Base-by-base conservation (phyloP, 768 basidiomycete species). In the Macrolepiota dolichaula region DNA sequence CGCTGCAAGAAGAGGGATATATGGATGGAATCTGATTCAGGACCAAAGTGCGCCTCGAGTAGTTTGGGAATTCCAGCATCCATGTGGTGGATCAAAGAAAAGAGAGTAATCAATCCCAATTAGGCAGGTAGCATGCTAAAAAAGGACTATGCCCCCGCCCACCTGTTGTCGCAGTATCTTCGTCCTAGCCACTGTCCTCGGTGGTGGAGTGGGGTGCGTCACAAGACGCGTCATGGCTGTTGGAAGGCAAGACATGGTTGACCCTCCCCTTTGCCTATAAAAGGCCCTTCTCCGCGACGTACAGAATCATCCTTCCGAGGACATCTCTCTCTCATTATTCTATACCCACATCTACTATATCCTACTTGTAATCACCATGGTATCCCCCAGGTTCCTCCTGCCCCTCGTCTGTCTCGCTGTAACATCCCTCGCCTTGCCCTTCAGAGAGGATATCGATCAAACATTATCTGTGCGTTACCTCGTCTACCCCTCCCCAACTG, bases 31-130 rank as follows among this genome's bases (percentile, higher is more conserved):
- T 86, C 80, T 42, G 88, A 89, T 22, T 86, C 75, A 46, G 87
- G 88, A 0, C 88, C 88, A 70, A 88, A 85, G 57, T 81, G 76
- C 35, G 81, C 84, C 63, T 86, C 84, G 55, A 76, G 59, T 67
- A 54, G 63, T 68, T 59, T 72, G 13, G 52, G 63, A 9, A 71
- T 69, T 25, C 68, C 67, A 29, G 71, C 62, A 49, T 73, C 70
- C 73, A 74, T 73, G n/a, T n/a, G 52, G 47, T 51, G 22, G 51
- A 36, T 58, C 50, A 29, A 32, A 7, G n/a, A 13, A 32, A 35
- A 56, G 42, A 22, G 37, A 15, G 13, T 17, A 4, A 0, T 10
- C 13, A 1, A 46, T 36, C 54, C 36, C 19, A 42, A 50, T 54
- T 44, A 38, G 35, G 57, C 54, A 57, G 44, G 46, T 29, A 29